Conservation (phyloP, 129 eudicot genomes). For the Pittosporum tobira region DNA sequence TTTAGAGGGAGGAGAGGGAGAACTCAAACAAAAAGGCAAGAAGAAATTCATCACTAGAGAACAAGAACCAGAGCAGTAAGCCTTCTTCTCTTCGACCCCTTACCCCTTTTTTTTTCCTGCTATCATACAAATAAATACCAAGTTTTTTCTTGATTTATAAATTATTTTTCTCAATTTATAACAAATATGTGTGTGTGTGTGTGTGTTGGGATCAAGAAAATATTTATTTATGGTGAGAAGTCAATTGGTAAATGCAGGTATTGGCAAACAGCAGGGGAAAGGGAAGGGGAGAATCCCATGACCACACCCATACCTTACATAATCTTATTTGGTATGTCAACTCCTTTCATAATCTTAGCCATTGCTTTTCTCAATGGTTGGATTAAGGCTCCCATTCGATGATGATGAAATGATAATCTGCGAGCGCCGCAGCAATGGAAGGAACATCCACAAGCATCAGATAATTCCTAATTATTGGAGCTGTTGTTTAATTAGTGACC, state of each 20-base stretch:
- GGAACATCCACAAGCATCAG: neutral
- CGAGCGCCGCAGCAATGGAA: too few species aligned
- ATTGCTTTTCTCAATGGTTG: conserved; percentile 85
- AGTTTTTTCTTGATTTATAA: neutral
- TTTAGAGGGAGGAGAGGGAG: conserved; percentile 69
- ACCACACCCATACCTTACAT: conserved; percentile 88
- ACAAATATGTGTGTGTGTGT: too few species aligned
- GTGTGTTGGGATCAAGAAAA: neutral
- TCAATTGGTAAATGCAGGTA: conserved; percentile 35
- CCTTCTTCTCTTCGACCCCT: neutral
- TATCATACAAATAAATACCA: neutral
- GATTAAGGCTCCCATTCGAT: conserved; percentile 83
- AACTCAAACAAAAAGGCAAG: conserved; percentile 54
- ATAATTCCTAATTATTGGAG: neutral
- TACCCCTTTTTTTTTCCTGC: too few species aligned
- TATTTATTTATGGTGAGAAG: neutral
- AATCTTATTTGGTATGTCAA: conserved; percentile 89
- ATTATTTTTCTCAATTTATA: too few species aligned
- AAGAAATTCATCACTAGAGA: conserved; percentile 93
- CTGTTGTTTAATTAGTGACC: neutral
- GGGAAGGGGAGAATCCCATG: conserved; percentile 97
- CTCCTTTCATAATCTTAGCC: conserved; percentile 86
- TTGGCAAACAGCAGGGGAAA: conserved; percentile 97
- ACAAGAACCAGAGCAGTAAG: conserved; percentile 97
- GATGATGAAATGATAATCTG: conserved; percentile 44